These are phyloP conservation scores for Gossypium lobatum DNA, from an alignment of 441 rosid genomes.

Conservation along the genomic window DNA sequence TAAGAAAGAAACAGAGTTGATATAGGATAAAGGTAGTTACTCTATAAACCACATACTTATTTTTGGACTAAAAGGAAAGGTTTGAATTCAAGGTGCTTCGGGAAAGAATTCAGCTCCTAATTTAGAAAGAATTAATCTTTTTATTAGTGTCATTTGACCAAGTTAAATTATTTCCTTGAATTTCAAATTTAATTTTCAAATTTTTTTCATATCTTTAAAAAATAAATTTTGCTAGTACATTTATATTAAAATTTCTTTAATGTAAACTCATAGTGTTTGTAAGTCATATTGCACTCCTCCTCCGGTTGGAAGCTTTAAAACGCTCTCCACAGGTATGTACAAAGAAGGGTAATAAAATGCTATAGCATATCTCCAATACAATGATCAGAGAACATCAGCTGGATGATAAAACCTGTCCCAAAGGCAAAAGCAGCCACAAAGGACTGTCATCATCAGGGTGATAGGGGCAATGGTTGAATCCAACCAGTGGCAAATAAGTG, in stretches of 20 bases:
- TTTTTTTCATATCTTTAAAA: too few species aligned
- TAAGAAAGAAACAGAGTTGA: neutral
- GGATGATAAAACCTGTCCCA: neutral
- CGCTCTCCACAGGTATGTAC: neutral
- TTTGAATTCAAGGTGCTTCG: neutral
- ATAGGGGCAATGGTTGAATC: neutral
- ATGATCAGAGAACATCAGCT: neutral
- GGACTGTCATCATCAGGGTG: neutral
- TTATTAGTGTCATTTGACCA: neutral
- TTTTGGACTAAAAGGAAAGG: conserved; percentile 1
- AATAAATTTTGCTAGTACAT: too few species aligned
- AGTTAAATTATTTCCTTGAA: neutral
- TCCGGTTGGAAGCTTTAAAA: too few species aligned
- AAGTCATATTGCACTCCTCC: too few species aligned
- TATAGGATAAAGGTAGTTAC: neutral
- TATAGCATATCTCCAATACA: neutral
- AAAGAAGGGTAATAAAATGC: neutral
- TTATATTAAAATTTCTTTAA: too few species aligned
- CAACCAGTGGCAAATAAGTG: neutral
- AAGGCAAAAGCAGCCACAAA: neutral
- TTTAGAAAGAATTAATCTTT: neutral
- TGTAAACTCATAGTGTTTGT: too few species aligned
- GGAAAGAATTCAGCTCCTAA: neutral
- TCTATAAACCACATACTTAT: neutral
- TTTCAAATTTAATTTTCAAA: neutral